phyloP scores from a whole-genome alignment of 2,329 filamentous ascomycete genomes.

The Aureobasidium sp. region DNA sequence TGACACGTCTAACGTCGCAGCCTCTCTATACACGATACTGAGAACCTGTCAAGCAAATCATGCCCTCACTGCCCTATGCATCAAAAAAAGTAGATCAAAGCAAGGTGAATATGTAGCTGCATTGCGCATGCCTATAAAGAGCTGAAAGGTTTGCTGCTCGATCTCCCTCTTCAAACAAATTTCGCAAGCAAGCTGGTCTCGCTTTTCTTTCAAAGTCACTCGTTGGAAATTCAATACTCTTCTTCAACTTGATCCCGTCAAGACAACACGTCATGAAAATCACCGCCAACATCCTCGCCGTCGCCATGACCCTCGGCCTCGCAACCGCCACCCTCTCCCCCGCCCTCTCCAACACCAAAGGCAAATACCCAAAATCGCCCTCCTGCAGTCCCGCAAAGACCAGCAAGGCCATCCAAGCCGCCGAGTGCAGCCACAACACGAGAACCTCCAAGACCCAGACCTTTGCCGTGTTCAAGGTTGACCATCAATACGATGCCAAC shows the following conservation, averaged over 20 bases:
- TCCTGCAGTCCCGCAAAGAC: slow-evolving; percentile 28
- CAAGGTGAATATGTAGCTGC: neutral
- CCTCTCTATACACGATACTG: neutral
- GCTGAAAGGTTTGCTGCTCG: neutral
- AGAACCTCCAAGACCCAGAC: slow-evolving; percentile 32
- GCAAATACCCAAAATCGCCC: slow-evolving; percentile 25
- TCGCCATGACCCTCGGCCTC: slow-evolving; percentile 15
- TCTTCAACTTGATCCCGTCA: neutral
- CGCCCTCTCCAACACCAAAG: slow-evolving; percentile 33
- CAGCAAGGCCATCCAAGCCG: slow-evolving; percentile 35
- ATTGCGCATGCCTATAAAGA: neutral
- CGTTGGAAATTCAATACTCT: neutral
- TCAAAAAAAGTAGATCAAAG: neutral
- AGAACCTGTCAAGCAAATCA: neutral
- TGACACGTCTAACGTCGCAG: slow-evolving; percentile 5
- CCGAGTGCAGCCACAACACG: slow-evolving; percentile 39
- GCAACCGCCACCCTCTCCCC: slow-evolving; percentile 32
- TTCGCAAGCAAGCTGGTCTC: slow-evolving; percentile 5
- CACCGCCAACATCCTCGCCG: slow-evolving; percentile 7
- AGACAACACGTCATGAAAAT: neutral
- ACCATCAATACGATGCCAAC: slow-evolving; percentile 40
- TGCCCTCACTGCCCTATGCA: neutral
- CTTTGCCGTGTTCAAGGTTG: slow-evolving; percentile 37
- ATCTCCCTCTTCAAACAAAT: neutral
- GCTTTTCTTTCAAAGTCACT: neutral